phyloP scores from a whole-genome alignment of 768 basidiomycete genomes.

The Phylloporus sp. region DNA sequence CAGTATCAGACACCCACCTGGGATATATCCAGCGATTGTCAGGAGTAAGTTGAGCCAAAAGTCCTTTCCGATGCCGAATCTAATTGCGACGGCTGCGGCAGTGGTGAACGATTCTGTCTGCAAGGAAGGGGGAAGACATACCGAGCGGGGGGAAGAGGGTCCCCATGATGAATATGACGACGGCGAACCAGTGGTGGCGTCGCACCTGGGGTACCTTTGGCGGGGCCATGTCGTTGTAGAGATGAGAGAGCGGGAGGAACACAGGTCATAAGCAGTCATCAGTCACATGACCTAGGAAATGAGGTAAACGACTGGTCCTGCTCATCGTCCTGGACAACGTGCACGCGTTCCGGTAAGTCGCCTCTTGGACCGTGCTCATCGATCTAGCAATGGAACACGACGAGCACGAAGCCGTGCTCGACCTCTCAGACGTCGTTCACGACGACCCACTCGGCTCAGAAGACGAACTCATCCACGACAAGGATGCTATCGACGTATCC shows the following conservation, averaged over 20 bases:
- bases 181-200: conserved; percentile 76
- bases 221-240: conserved; percentile 29
- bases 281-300: conserved; percentile 27
- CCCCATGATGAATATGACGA: conserved; percentile 83
- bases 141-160: conserved; percentile 89
- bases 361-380: background rate
- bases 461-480: conserved; percentile 33
- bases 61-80: conserved; percentile 88
- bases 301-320: conserved; percentile 24
- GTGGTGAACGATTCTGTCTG: background rate
- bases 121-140: conserved; percentile 31
- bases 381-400: conserved; percentile 44
- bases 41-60: conserved; percentile 88
- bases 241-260: background rate
- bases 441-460: conserved; percentile 70
- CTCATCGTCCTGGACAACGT: conserved; percentile 20
- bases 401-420: conserved; percentile 59
- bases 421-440: conserved; percentile 82
- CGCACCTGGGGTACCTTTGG: conserved; percentile 55
- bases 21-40: conserved; percentile 90
- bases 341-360: conserved; percentile 18
- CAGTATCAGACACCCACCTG: conserved; percentile 44
- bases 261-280: background rate
- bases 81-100: conserved; percentile 77
- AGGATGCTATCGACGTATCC: conserved; percentile 29